Conservation (phyloP, 345 rosid genomes). For the Raphanus raphanistrum region DNA sequence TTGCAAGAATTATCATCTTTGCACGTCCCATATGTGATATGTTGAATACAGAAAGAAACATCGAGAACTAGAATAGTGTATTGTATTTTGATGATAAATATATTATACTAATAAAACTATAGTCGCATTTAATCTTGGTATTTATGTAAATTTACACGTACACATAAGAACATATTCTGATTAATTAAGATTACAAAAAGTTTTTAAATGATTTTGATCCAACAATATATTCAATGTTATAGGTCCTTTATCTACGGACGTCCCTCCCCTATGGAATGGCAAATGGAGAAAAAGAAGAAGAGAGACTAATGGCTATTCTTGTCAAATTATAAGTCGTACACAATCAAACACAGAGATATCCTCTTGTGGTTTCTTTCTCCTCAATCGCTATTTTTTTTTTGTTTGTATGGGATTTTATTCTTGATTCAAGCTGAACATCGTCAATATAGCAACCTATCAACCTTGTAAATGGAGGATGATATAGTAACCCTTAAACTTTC, state of each 20-base stretch:
- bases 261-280: conserved; percentile 37
- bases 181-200: not conserved
- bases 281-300: not conserved
- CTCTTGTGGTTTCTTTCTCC: conserved; percentile 21
- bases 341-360: conserved; percentile 26
- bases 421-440: conserved; percentile 17
- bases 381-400: not conserved
- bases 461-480: conserved; percentile 37
- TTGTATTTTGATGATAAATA: conserved; percentile 1
- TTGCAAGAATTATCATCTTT: not conserved
- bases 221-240: conserved; percentile 16
- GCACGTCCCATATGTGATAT: not conserved
- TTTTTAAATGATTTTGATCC: conserved; percentile 18
- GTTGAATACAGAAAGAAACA: not conserved
- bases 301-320: conserved; percentile 29
- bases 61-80: not conserved
- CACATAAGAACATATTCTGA: not conserved
- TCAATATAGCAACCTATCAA: conserved; percentile 24
- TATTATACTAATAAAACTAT: not conserved
- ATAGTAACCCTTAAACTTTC: conserved; percentile 25
- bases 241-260: conserved; percentile 37
- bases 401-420: conserved; percentile 11
- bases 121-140: not conserved
- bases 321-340: conserved; percentile 41
- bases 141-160: not conserved